Base-by-base conservation (phyloP, 2,329 filamentous ascomycete genomes). In the Colletotrichum graminicola region DNA sequence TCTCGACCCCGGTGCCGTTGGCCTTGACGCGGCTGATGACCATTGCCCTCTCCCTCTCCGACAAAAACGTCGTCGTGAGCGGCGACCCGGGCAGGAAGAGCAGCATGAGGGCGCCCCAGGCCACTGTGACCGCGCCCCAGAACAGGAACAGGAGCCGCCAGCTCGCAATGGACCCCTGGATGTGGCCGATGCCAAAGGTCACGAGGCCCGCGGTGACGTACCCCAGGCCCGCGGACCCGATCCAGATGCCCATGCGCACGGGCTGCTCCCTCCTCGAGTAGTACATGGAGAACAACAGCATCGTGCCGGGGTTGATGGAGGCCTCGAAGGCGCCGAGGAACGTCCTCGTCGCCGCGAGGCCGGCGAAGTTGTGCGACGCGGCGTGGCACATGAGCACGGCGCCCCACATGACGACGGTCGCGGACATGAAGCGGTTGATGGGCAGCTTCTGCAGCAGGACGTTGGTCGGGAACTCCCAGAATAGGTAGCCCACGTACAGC, bases 1-100 rank as follows among this genome's bases (percentile, higher is more conserved):
- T 92, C 2, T 91, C 91, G n/a, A 93, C 90, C 0, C 93, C 93
- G 72, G 93, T 93, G 77, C 93, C 89, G 75, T 95, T 95, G 36
- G 89, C 85, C 0, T 92, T 85, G 6, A 95, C 88, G 0, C 93
- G 86, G 73, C 93, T 92, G 26, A 94, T 82, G 0, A 91, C 92
- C 52, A 93, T 84, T 0, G 89, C 78, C 18, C 89, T 89, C 74
- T 95, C 93, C 57, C 89, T 85, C 62, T 91, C 87, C 4, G 83
- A 91, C 39, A 96, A 5, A 0, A 65, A 68, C 1, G 86, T 86
- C 0, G 86, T 86, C 0, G 84, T 77, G 23, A 91, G 84, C 72
- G 90, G 88, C 76, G 87, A 87, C 76, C 91, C 88, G 8, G 65
- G 65, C 1, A 92, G 83, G 49, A 83, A 83, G 82, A 84, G 88